Evolutionary conservation across 371 early-diverging fungal genomes (phyloP).

Genomic region (Mucor lusitanicus): DNA sequence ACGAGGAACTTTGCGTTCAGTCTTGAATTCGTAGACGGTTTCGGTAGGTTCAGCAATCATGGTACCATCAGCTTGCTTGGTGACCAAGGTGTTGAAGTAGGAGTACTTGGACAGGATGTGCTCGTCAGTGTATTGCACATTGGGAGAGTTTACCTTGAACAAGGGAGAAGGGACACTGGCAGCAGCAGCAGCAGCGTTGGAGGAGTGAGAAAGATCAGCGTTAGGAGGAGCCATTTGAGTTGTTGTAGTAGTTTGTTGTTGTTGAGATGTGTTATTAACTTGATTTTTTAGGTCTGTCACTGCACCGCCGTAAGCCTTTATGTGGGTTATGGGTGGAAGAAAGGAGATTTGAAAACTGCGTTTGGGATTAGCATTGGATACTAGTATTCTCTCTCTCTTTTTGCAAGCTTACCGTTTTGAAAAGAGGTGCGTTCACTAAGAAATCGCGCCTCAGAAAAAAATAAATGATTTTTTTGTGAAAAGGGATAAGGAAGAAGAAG

Average conservation of each 20-base stretch:
- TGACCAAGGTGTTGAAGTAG: constrained; percentile 86
- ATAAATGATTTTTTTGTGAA: constrained; percentile 1
- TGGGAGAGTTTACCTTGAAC: constrained; percentile 86
- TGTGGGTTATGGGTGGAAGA: constrained; percentile 87
- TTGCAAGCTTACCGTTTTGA: constrained; percentile 45
- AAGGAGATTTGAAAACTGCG: constrained; percentile 81
- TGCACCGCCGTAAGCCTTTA: constrained; percentile 72
- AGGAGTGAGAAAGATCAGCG: constrained; percentile 20
- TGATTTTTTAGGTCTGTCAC: constrained; percentile 75
- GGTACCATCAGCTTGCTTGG: constrained; percentile 66
- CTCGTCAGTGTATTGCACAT: constrained; percentile 84
- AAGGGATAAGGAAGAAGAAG: constrained; percentile 10
- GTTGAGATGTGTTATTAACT: constrained; percentile 37
- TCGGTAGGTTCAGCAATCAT: constrained; percentile 83
- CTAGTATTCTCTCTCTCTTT: too few species aligned
- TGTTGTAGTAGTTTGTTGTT: constrained; percentile 14
- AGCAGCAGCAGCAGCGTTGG: constrained; percentile 26
- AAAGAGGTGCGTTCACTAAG: constrained; percentile 21
- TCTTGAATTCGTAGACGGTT: constrained; percentile 87
- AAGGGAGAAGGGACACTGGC: constrained; percentile 46
- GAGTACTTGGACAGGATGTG: constrained; percentile 83
- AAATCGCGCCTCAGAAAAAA: constrained; percentile 26
- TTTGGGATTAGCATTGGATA: not conserved
- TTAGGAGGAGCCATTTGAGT: constrained; percentile 26
- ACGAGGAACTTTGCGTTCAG: constrained; percentile 78